phyloP scores from a whole-genome alignment of 2,329 filamentous ascomycete species.

The Geosmithia putterillii region DNA sequence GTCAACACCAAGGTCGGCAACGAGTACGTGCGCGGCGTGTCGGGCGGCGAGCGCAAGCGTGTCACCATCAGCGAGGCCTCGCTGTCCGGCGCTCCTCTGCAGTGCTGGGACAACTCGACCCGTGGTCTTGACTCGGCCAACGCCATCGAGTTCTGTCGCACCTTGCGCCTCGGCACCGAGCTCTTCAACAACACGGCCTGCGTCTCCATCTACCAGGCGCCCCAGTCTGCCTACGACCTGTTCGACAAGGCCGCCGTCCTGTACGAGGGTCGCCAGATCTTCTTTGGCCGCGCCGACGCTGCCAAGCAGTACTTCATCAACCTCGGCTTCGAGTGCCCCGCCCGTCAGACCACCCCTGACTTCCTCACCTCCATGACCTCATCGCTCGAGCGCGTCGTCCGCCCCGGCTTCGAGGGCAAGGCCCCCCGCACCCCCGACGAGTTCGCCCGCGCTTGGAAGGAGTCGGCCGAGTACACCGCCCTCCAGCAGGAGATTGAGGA shows the following conservation, averaged over 20 bases:
- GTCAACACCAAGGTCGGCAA: slow-evolving; percentile 63
- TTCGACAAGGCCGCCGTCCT: slow-evolving; percentile 48
- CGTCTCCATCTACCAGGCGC: slow-evolving; percentile 65
- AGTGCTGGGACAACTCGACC: slow-evolving; percentile 62
- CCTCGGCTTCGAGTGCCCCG: slow-evolving; percentile 54
- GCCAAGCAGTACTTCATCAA: slow-evolving; percentile 55
- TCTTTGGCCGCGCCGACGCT: slow-evolving; percentile 45
- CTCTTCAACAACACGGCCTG: slow-evolving; percentile 52
- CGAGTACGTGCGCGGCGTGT: slow-evolving; percentile 63
- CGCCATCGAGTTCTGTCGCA: slow-evolving; percentile 64
- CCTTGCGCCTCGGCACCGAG: slow-evolving; percentile 54
- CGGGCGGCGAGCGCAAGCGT: slow-evolving; percentile 60
- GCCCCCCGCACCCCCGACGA: slow-evolving; percentile 49
- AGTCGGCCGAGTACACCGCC: slow-evolving; percentile 34
- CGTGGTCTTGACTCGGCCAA: slow-evolving; percentile 65
- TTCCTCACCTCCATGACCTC: slow-evolving; percentile 62
- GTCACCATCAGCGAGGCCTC: slow-evolving; percentile 51
- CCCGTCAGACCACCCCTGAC: slow-evolving; percentile 57
- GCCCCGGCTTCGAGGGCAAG: slow-evolving; percentile 41
- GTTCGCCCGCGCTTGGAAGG: slow-evolving; percentile 46
- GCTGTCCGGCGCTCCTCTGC: slow-evolving; percentile 46
- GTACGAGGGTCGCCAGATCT: slow-evolving; percentile 51
- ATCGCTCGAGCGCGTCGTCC: slow-evolving; percentile 40
- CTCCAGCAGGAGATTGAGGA: slow-evolving; percentile 42
- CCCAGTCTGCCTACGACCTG: slow-evolving; percentile 50